Evolutionary conservation across 2,329 filamentous ascomycete species (phyloP).

Genomic region (Apiospora saccharicola): DNA sequence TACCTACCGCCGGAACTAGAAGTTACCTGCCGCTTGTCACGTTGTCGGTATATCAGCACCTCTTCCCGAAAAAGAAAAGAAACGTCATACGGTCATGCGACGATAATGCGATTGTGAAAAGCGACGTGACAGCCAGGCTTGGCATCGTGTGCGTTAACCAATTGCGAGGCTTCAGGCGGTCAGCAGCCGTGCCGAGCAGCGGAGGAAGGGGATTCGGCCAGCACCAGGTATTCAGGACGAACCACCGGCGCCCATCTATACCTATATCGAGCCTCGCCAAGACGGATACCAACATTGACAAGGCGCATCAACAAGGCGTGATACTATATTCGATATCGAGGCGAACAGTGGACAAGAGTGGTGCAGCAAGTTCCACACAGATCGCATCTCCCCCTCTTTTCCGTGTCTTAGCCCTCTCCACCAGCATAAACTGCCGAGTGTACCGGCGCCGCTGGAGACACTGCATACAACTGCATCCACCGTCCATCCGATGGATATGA

Average conservation of each 20-base stretch:
- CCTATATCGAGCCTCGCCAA: neutral
- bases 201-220: neutral
- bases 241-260: neutral
- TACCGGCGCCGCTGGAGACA: neutral
- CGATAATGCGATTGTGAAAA: constrained; percentile 1
- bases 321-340: neutral
- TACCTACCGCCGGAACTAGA: neutral
- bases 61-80: too few relatives aligned
- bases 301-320: neutral
- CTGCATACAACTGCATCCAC: constrained; percentile 12
- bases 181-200: neutral
- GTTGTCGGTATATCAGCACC: neutral
- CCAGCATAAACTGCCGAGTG: neutral
- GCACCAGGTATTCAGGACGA: neutral
- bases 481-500: constrained; percentile 25
- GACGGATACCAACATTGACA: neutral
- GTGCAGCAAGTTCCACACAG: neutral
- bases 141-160: neutral
- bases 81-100: neutral
- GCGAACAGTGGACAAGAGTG: neutral
- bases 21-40: neutral
- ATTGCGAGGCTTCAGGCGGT: neutral
- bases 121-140: constrained; percentile 1
- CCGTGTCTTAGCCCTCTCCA: neutral
- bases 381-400: constrained; percentile 1